phyloP scores from a whole-genome alignment of 371 early-diverging fungal genomes.

The Zopfochytrium polystomum region DNA sequence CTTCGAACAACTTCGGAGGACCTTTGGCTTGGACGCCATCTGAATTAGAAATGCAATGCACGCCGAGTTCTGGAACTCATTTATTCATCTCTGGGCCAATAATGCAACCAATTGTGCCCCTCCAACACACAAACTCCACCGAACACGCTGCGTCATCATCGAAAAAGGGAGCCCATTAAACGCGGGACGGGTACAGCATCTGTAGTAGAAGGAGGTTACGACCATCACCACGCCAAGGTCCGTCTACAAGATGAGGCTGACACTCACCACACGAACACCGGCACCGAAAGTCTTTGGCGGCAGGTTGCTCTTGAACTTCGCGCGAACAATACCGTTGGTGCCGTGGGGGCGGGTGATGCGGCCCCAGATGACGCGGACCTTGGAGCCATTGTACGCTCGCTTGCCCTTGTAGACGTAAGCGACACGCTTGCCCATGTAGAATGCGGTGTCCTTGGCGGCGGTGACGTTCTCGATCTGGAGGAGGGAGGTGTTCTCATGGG shows the following conservation, averaged over 20 bases:
- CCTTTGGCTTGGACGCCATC: conserved; percentile 13
- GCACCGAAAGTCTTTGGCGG: conserved; percentile 93
- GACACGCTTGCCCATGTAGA: conserved; percentile 89
- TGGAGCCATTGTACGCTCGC: conserved; percentile 75
- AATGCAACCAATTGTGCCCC: conserved; percentile 3
- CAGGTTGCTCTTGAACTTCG: conserved; percentile 94
- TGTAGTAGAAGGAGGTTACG: conserved; percentile 28
- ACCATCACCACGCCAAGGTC: background rate
- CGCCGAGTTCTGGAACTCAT: no score
- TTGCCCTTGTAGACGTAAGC: conserved; percentile 72
- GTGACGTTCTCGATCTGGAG: conserved; percentile 90
- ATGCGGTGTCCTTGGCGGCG: conserved; percentile 77
- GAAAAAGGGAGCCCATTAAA: conserved; percentile 49
- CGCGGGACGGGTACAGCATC: conserved; percentile 93
- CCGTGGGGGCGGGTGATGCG: conserved; percentile 93
- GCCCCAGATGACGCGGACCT: conserved; percentile 96
- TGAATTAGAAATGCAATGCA: background rate
- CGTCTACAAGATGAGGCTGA: background rate
- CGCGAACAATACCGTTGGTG: conserved; percentile 92
- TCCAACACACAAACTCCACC: background rate
- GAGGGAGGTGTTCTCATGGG: conserved; percentile 85
- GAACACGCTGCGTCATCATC: no score
- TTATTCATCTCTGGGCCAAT: no score
- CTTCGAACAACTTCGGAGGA: conserved; percentile 29
- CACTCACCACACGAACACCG: conserved; percentile 77